These are phyloP conservation scores for Pseudogymnoascus sp. DNA, from an alignment of 2,329 filamentous ascomycete genomes.

Conservation along the genomic window DNA sequence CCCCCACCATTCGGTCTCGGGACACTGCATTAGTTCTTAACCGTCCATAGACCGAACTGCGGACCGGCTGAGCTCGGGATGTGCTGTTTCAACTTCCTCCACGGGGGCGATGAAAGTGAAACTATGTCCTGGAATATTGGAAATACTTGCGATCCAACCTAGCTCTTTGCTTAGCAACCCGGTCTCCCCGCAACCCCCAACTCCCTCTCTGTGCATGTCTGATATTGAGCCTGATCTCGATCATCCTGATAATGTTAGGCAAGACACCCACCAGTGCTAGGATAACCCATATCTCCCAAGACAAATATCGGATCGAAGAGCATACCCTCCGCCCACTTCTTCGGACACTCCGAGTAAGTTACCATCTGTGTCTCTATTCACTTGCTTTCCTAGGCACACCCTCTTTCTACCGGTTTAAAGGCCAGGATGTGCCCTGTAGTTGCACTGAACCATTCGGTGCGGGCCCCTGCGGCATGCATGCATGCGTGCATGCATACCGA, in stretches of 20 bases:
- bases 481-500: neutral
- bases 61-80: neutral
- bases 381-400: neutral
- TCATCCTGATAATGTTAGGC: neutral
- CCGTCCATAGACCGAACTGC: neutral
- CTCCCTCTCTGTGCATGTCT: neutral
- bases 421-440: neutral
- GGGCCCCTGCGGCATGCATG: neutral
- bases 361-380: neutral
- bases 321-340: neutral
- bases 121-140: neutral
- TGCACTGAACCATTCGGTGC: neutral
- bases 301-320: neutral
- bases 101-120: neutral
- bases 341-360: neutral
- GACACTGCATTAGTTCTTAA: neutral
- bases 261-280: neutral
- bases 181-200: neutral
- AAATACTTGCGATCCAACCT: neutral
- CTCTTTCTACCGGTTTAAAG: no score
- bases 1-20: neutral
- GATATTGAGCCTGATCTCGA: neutral
- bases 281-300: neutral
- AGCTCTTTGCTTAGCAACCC: neutral
- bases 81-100: neutral